These are phyloP conservation scores for Trichoderma sp. DNA, from an alignment of 2,329 filamentous ascomycete species.

Conservation along the genomic window DNA sequence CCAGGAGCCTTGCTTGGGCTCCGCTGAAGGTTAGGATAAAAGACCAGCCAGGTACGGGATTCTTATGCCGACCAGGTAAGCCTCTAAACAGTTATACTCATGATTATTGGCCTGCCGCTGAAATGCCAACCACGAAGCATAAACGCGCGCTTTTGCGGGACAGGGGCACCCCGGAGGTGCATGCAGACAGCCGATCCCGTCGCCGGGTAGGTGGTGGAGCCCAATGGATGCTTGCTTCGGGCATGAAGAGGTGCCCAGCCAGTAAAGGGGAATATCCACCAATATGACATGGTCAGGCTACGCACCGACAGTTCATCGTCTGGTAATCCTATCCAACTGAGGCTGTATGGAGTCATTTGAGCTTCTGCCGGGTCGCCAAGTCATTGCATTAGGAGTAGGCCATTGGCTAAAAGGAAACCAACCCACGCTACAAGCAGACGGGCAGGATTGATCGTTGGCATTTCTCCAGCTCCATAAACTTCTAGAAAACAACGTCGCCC, in stretches of 20 bases:
- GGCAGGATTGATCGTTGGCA: background rate
- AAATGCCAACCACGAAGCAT: constrained; percentile 10
- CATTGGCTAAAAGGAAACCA: constrained; percentile 4
- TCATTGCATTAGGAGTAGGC: background rate
- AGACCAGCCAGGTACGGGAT: constrained; percentile 15
- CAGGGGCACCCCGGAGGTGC: constrained; percentile 22
- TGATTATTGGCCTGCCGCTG: constrained; percentile 9
- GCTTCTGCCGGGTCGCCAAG: constrained; percentile 8
- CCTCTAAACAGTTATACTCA: background rate
- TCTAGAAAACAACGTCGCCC: constrained; percentile 12
- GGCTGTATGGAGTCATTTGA: constrained; percentile 16
- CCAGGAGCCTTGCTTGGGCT: constrained; percentile 15
- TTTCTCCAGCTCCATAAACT: constrained; percentile 15
- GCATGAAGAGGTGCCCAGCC: constrained; percentile 25
- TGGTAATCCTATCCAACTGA: constrained; percentile 14
- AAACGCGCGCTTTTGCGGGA: constrained; percentile 15
- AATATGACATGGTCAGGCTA: constrained; percentile 32
- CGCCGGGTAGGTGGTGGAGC: constrained; percentile 26
- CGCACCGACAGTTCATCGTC: constrained; percentile 19
- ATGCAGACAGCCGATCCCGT: constrained; percentile 27
- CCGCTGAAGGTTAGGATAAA: constrained; percentile 22
- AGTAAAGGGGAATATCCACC: constrained; percentile 29
- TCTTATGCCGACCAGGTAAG: constrained; percentile 21
- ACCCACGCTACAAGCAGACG: background rate
- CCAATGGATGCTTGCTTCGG: constrained; percentile 25